Conservation (phyloP, 1,139 yeast species). For the Pneumocystis wakefieldiae region DNA sequence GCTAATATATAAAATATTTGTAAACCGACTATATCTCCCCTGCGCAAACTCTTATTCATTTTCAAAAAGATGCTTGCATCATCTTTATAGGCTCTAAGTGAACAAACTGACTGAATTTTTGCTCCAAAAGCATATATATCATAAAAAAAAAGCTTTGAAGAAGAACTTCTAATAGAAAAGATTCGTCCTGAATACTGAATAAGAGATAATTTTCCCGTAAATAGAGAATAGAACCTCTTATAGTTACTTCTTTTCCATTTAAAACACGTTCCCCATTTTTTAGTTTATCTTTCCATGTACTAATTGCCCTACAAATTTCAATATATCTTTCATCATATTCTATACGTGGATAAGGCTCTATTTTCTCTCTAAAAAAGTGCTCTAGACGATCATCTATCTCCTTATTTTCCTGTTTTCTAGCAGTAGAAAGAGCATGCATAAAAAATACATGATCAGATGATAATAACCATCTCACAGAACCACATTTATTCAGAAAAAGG, state of each 20-base stretch:
- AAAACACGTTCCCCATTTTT: neutral
- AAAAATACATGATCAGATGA: neutral
- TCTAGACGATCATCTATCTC: neutral
- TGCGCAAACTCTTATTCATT: neutral
- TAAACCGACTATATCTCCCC: neutral
- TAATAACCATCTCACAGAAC: neutral
- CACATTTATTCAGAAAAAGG: neutral
- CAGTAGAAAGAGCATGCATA: neutral
- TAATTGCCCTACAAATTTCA: neutral
- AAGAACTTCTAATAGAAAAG: neutral
- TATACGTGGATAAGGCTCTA: neutral
- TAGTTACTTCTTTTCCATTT: neutral
- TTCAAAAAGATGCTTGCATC: neutral
- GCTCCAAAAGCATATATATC: neutral
- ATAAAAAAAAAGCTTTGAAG: conserved; percentile 1
- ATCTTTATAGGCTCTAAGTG: neutral
- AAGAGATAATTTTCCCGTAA: neutral
- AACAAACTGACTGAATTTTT: conserved; percentile 2
- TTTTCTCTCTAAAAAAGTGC: neutral
- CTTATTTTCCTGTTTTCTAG: neutral
- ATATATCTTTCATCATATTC: neutral
- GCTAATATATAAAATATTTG: neutral
- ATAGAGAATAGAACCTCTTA: neutral
- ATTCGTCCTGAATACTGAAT: neutral
- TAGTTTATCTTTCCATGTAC: neutral